phyloP scores from a whole-genome alignment of 805 yeast genomes.

The Yamadazyma olivae region DNA sequence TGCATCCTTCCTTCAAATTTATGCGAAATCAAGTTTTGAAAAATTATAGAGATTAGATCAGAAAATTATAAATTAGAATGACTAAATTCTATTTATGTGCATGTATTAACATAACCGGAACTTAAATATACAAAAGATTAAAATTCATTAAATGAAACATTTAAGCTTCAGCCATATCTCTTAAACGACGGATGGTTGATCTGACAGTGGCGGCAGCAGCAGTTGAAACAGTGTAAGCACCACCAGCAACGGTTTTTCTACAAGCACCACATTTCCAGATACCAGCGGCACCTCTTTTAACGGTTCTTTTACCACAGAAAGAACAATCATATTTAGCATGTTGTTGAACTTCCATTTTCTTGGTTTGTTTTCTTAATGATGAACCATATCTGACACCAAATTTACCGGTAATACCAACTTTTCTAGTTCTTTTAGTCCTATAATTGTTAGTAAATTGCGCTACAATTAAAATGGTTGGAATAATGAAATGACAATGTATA shows the following conservation, averaged over 20 bases:
- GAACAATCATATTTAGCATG: slow-evolving; percentile 99
- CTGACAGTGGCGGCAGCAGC: slow-evolving; percentile 99
- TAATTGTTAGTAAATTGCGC: slow-evolving; percentile 39
- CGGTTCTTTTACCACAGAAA: slow-evolving; percentile 99
- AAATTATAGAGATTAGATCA: not conserved
- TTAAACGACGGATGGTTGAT: slow-evolving; percentile 99
- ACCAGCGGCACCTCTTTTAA: slow-evolving; percentile 97
- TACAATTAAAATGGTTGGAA: too few relatives aligned
- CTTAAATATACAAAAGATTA: slow-evolving; percentile 21
- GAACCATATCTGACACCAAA: slow-evolving; percentile 99
- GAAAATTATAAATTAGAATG: not conserved
- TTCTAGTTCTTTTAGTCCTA: slow-evolving; percentile 99
- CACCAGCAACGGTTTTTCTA: slow-evolving; percentile 98
- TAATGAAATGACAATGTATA: too few relatives aligned
- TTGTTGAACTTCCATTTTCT: slow-evolving; percentile 98
- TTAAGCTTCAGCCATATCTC: slow-evolving; percentile 99
- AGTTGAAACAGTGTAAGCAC: slow-evolving; percentile 99
- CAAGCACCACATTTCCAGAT: slow-evolving; percentile 98
- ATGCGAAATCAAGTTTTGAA: not conserved
- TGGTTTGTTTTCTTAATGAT: slow-evolving; percentile 99
- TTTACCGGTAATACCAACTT: slow-evolving; percentile 99
- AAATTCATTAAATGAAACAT: slow-evolving; percentile 10
- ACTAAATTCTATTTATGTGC: slow-evolving; percentile 2
- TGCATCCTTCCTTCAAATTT: too few relatives aligned
- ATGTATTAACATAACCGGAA: slow-evolving; percentile 14